Conservation (phyloP, 257 asterid species). For the Ilex aquifolium region DNA sequence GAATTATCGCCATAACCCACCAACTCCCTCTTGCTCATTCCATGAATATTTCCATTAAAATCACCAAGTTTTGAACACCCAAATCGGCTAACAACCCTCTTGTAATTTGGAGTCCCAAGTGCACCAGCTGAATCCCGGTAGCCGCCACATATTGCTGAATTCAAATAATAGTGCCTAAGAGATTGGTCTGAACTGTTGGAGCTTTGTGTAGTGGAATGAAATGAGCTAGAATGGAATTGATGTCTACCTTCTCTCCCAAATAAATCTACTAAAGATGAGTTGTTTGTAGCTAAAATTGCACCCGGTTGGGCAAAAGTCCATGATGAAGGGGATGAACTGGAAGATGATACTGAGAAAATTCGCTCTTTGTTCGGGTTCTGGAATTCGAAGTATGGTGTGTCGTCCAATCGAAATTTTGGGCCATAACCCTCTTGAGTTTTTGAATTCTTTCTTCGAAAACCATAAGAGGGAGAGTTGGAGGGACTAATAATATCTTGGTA, state of each 20-base stretch:
- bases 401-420: conserved; percentile 44
- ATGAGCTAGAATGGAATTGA: conserved; percentile 13
- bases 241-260: conserved; percentile 22
- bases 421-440: conserved; percentile 29
- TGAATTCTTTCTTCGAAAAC: conserved; percentile 28
- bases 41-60: conserved; percentile 11
- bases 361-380: conserved; percentile 38
- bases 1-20: conserved; percentile 7
- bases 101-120: conserved; percentile 8
- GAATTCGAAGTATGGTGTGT: conserved; percentile 26
- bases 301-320: conserved; percentile 23
- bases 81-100: conserved; percentile 22
- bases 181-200: conserved; percentile 2
- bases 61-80: conserved; percentile 9
- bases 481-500: conserved; percentile 15
- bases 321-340: conserved; percentile 30
- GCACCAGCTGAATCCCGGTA: conserved; percentile 11
- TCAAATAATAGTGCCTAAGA: conserved; percentile 11
- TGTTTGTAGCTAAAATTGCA: conserved; percentile 2
- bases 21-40: conserved; percentile 2
- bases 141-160: conserved; percentile 30
- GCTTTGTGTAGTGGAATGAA: conserved; percentile 5
- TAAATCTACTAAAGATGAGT: conserved; percentile 19
- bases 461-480: conserved; percentile 31
- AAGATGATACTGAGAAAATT: conserved; percentile 37